phyloP scores from a whole-genome alignment of 2,329 filamentous ascomycete genomes.

The Colletotrichum cereale region DNA sequence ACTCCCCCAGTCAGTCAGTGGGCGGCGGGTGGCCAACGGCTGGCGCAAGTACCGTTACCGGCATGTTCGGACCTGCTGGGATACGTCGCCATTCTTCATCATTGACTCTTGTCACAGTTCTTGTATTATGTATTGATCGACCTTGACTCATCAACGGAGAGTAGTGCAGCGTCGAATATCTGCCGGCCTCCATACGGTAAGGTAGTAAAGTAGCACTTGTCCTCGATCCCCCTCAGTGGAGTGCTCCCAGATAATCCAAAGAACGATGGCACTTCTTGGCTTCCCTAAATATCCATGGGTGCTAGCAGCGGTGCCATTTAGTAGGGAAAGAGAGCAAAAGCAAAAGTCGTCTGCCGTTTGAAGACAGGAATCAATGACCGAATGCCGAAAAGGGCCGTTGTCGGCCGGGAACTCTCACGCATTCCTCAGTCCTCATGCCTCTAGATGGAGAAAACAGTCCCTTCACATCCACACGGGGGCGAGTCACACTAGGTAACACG shows the following conservation, averaged over 20 bases:
- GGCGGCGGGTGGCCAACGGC: conserved; percentile 10
- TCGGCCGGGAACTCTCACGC: conserved; percentile 19
- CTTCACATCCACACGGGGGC: conserved; percentile 14
- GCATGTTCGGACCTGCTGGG: background rate
- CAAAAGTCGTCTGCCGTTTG: background rate
- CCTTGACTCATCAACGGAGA: too few species aligned
- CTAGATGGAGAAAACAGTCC: background rate
- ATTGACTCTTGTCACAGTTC: background rate
- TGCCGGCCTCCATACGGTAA: background rate
- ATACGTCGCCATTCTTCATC: conserved; percentile 1
- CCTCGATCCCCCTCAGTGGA: background rate
- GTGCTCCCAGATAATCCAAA: background rate
- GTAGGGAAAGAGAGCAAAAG: background rate
- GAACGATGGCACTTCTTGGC: conserved; percentile 5
- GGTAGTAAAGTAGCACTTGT: too few species aligned
- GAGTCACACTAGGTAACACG: conserved; percentile 30
- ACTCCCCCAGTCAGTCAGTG: background rate
- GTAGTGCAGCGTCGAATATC: background rate
- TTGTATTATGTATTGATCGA: background rate
- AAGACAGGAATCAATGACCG: conserved; percentile 16
- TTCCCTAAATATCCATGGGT: background rate
- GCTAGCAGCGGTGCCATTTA: background rate
- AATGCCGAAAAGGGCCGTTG: conserved; percentile 38
- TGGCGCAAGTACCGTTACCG: conserved; percentile 1
- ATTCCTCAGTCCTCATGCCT: background rate